These are phyloP conservation scores for Verticillium tricorpus DNA, from an alignment of 2,329 filamentous ascomycete species.

Conservation along the genomic window DNA sequence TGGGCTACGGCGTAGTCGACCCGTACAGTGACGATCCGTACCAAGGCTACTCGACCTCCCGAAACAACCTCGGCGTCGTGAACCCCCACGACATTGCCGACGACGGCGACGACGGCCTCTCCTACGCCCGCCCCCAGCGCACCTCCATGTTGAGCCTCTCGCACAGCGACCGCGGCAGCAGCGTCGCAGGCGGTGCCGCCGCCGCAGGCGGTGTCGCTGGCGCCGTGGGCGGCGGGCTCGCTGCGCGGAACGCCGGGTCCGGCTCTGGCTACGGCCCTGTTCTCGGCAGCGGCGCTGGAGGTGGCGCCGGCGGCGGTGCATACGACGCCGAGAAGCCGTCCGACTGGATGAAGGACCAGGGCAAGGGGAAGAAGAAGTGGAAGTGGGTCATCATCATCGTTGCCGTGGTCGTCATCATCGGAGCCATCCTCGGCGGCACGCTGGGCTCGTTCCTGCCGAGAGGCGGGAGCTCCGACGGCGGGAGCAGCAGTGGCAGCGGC, in stretches of 20 bases:
- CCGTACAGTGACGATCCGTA: conserved; percentile 64
- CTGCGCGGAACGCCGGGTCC: conserved; percentile 22
- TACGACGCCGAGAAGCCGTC: conserved; percentile 55
- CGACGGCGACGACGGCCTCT: conserved; percentile 81
- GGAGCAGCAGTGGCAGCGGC: conserved; percentile 24
- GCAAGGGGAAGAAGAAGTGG: conserved; percentile 58
- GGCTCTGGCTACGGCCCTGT: conserved; percentile 53
- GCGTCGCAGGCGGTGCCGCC: conserved; percentile 40
- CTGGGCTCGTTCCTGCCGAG: conserved; percentile 66
- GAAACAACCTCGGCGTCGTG: conserved; percentile 51
- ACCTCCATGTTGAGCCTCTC: conserved; percentile 58
- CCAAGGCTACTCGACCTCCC: conserved; percentile 47
- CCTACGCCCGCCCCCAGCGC: conserved; percentile 45
- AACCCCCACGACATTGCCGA: conserved; percentile 80
- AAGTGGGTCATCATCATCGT: conserved; percentile 64
- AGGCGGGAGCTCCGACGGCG: conserved; percentile 24
- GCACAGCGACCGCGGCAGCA: conserved; percentile 26
- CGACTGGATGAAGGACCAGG: conserved; percentile 58
- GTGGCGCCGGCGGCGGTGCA: conserved; percentile 25
- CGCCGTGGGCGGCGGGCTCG: conserved; percentile 27
- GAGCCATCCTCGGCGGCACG: conserved; percentile 68
- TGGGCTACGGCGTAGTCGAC: conserved; percentile 35
- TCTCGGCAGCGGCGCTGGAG: conserved; percentile 21
- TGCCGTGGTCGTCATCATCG: conserved; percentile 61
- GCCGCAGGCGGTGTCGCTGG: conserved; percentile 40